Evolutionary conservation across 1,284 basidiomycete species (phyloP).

Genomic region (Cryptococcus sp.): DNA sequence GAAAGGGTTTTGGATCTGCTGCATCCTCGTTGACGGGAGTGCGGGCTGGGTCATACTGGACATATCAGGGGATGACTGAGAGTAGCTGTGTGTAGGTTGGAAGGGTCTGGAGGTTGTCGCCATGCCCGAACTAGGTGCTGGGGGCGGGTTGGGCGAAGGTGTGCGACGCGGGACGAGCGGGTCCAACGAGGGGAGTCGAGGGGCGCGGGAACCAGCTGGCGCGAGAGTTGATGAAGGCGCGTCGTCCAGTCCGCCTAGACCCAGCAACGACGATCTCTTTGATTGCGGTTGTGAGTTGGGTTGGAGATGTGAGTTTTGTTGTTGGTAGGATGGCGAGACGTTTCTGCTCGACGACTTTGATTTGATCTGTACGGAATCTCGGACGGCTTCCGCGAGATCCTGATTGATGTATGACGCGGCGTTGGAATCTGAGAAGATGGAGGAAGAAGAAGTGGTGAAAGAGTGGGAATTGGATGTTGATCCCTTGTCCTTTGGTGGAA

Average conservation of each 20-base stretch:
- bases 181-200: slow-evolving; percentile 19
- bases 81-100: slow-evolving; percentile 21
- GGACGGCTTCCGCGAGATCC: slow-evolving; percentile 42
- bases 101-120: slow-evolving; percentile 3
- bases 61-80: slow-evolving; percentile 27
- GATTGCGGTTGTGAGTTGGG: not conserved
- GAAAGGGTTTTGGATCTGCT: slow-evolving; percentile 29
- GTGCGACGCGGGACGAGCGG: slow-evolving; percentile 24
- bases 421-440: not conserved
- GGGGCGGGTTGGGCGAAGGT: slow-evolving; percentile 18
- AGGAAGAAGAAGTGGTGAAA: slow-evolving; percentile 2
- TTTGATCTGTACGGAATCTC: slow-evolving; percentile 45
- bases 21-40: slow-evolving; percentile 22
- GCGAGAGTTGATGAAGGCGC: slow-evolving; percentile 2
- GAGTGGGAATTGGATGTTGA: slow-evolving; percentile 10
- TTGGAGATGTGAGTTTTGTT: not conserved
- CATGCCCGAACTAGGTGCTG: not conserved
- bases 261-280: not conserved
- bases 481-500: slow-evolving; percentile 18
- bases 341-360: slow-evolving; percentile 1
- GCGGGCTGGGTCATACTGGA: slow-evolving; percentile 17
- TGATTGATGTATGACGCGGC: slow-evolving; percentile 12
- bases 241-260: slow-evolving; percentile 4
- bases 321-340: not conserved
- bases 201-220: not conserved